Conservation (phyloP, 306 rosid species). For the Astragalus glycyphyllos region DNA sequence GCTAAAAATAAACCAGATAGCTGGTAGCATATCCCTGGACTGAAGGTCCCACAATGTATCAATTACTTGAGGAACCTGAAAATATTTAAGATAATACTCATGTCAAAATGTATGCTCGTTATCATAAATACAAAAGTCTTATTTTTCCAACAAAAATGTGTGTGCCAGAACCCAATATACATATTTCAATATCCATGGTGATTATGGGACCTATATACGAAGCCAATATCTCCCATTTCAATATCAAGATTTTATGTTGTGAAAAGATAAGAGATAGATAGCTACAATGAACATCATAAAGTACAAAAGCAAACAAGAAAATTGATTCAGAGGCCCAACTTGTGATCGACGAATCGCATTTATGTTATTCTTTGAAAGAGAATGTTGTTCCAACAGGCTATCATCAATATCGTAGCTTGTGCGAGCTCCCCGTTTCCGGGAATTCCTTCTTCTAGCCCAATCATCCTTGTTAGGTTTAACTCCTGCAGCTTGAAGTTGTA, state of each 20-base stretch:
- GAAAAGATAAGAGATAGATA: conserved; percentile 29
- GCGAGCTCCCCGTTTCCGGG: conserved; percentile 58
- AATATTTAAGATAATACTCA: conserved; percentile 32
- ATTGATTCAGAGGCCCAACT: conserved; percentile 58
- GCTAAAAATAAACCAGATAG: conserved; percentile 98
- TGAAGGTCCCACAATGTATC: conserved; percentile 90
- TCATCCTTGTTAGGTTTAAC: conserved; percentile 72
- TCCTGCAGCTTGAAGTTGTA: conserved; percentile 76
- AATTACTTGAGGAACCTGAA: conserved; percentile 87
- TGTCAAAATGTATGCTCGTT: conserved; percentile 35
- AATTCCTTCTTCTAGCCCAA: conserved; percentile 69
- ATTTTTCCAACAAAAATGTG: conserved; percentile 14
- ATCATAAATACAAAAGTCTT: conserved; percentile 19
- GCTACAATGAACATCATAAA: conserved; percentile 2
- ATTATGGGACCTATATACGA: conserved; percentile 18
- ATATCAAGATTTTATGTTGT: conserved; percentile 30
- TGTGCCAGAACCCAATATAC: conserved; percentile 12
- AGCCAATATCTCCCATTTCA: conserved; percentile 17
- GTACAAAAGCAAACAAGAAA: conserved; percentile 18
- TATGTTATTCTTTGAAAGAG: conserved; percentile 86
- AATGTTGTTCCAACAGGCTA: conserved; percentile 61
- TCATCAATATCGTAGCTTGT: conserved; percentile 60
- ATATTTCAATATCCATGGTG: conserved; percentile 31
- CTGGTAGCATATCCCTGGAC: conserved; percentile 88
- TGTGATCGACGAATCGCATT: conserved; percentile 84